Evolutionary conservation across 2,329 filamentous ascomycete genomes (phyloP), one percentile per base, ranked within the genome.

Genomic region (Aspergillus aculeatus): DNA sequence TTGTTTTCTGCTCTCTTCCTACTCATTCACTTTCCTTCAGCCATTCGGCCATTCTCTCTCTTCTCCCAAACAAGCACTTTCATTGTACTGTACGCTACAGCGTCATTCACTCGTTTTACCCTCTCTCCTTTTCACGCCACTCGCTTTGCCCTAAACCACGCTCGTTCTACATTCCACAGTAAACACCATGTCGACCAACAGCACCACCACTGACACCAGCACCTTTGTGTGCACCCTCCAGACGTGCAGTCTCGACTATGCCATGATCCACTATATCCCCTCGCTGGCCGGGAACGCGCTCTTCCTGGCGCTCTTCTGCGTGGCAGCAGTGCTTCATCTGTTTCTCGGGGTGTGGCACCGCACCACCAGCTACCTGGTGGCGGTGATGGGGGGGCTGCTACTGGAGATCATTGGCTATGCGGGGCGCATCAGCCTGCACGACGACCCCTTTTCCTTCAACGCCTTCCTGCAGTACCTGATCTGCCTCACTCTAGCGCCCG

Each of bases 401-500:
- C 77, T 80, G 32, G 86, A 89, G 71, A 72, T 86, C 14, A 64
- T 87, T 24, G 87, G 86, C 11, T 89, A 89, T 63, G 73, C 72
- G 0, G 86, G 83, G 2, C 80, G 87, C 10, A 74, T 89, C 32
- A 75, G 82, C 66, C 81, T 84, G 68, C 81, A 81, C 68, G 53
- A 80, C 41, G 82, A 89, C 66, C 77, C 76, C 1, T 82, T 79
- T 62, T 57, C 60, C 10, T 70, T 68, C 29, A 61, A 68, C 49
- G 81, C 80, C 3, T 88, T 77, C 60, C 68, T 78, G 19, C 65
- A 75, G 70, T 77, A 71, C 41, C 82, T 87, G 41, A 81, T 84
- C 68, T 84, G 82, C 64, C 77, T 90, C 58, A 89, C 86, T 3
- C 82, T 89, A 60, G 86, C 79, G 0, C 87, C 88, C 0, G 86